Evolutionary conservation across 441 rosid genomes (phyloP).

Genomic region (Capsella rubella): DNA sequence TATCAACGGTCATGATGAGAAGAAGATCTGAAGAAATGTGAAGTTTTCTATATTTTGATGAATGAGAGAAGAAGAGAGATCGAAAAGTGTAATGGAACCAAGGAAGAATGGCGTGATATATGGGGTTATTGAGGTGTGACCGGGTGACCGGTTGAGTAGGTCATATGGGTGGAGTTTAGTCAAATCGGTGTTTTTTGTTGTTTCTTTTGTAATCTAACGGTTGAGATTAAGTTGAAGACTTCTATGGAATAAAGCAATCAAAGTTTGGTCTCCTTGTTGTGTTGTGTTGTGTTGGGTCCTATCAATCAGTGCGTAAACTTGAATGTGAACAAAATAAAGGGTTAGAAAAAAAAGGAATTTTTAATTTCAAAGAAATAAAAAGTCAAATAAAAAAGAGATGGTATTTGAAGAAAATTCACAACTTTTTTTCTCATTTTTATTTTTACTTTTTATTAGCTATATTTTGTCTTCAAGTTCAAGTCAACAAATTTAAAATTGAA

Average conservation of each 20-base stretch:
- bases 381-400: not conserved
- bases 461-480: not conserved
- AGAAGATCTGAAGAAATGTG: slow-evolving; percentile 9
- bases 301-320: not conserved
- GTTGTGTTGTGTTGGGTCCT: slow-evolving; percentile 31
- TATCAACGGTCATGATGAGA: slow-evolving; percentile 65
- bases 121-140: slow-evolving; percentile 35
- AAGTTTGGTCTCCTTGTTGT: slow-evolving; percentile 29
- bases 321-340: not conserved
- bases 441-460: slow-evolving; percentile 12
- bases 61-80: slow-evolving; percentile 17
- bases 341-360: not conserved
- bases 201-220: too few relatives aligned
- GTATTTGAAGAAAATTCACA: not conserved
- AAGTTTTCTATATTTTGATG: not conserved
- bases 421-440: not conserved
- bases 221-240: slow-evolving; percentile 29
- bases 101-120: slow-evolving; percentile 40
- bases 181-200: slow-evolving; percentile 28
- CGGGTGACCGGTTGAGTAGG: slow-evolving; percentile 33
- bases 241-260: slow-evolving; percentile 35
- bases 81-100: not conserved
- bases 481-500: not conserved
- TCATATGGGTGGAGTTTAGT: slow-evolving; percentile 24
- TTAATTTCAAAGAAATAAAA: not conserved